Evolutionary conservation across 805 yeast genomes (phyloP).

Genomic region (Tetrapisispora nanseiensis): DNA sequence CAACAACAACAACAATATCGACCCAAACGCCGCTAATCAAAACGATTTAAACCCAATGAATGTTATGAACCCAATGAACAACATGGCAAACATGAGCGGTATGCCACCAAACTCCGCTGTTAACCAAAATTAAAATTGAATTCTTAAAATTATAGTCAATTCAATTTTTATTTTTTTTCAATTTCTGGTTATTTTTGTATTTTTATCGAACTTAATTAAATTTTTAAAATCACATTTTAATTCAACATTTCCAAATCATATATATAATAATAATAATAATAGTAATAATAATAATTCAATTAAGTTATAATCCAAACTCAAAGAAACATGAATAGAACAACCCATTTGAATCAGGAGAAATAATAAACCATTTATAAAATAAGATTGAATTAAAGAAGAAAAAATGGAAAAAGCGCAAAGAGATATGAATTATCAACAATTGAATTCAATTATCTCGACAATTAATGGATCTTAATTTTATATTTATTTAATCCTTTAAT

Average conservation of each 20-base stretch:
- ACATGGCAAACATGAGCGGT: conserved; percentile 1
- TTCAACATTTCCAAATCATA: not conserved
- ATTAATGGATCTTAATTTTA: not conserved
- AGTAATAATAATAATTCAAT: not conserved
- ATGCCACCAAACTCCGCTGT: conserved; percentile 2
- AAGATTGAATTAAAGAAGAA: too few species aligned
- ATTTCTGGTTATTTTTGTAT: conserved; percentile 1
- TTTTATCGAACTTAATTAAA: conserved; percentile 1
- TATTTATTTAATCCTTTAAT: not conserved
- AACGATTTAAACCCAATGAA: conserved; percentile 1
- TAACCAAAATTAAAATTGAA: conserved; percentile 3
- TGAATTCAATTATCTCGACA: not conserved
- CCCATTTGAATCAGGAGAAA: too few species aligned
- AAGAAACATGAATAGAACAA: too few species aligned
- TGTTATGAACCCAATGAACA: conserved; percentile 3
- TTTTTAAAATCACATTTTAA: not conserved
- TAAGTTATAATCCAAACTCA: too few species aligned
- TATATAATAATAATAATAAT: not conserved
- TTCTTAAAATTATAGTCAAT: too few species aligned
- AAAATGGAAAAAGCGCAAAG: not conserved
- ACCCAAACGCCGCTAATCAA: conserved; percentile 3
- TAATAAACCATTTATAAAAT: too few species aligned
- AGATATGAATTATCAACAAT: not conserved
- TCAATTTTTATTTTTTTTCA: not conserved
- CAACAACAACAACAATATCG: not conserved